Evolutionary conservation across 305 asterid species (phyloP), one percentile per base, ranked within the genome.

Genomic region (Fraxinus albicans): DNA sequence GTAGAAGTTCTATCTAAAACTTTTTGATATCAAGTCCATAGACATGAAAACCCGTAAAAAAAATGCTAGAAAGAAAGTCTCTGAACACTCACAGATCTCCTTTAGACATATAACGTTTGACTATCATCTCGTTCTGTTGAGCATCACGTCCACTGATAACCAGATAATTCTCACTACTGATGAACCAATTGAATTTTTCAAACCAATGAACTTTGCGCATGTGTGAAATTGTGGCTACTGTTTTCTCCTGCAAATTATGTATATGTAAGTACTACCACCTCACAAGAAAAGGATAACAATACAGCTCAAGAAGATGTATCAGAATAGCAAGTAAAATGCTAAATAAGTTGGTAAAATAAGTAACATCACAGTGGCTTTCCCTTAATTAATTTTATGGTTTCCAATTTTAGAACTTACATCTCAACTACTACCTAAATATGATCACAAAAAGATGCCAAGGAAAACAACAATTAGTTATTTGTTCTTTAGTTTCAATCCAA

Each of bases 121-220:
- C 98, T 84, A 96, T 96, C 98, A 96, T 90, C 92, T 96, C 98
- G 89, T 96, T 96, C 83, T 96, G 99, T 79, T 94, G 98, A 79
- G 98, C 99, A 90, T 96, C 99, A 77, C 95, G 92, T 65, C 99
- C 99, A 85, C 99, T 96, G 84, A 94, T 89, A 87, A 96, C 89
- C 83, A 96, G 90, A 91, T 96, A 96, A 89, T 96, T 96, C 90
- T 96, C 99, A 65, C 98, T 96, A 92, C 97, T 96, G 88, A 96
- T 87, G 89, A 96, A 96, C 99, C 99, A 96, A 86, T 94, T 94
- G 90, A 96, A 96, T 85, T 96, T 96, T 89, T 96, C 99, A 91
- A 96, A 96, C 99, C 99, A 96, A 87, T 94, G 99, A 88, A 94
- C 97, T 90, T 92, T 96, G 67, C 98, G 98, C 90, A 96, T 96